These are phyloP conservation scores for Pichia sp. DNA, from an alignment of 1,139 yeast genomes.

Conservation along the genomic window DNA sequence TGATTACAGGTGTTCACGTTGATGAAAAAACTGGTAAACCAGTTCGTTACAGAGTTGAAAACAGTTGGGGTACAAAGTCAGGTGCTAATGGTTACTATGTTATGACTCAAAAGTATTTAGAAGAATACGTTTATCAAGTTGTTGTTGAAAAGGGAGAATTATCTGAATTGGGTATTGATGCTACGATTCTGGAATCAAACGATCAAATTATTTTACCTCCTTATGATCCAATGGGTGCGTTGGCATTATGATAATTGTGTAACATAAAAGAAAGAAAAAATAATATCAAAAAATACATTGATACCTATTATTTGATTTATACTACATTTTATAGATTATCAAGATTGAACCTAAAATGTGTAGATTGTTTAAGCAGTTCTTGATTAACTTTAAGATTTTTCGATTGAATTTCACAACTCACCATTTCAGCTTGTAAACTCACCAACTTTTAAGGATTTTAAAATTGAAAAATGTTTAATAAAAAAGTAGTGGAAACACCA, in stretches of 20 bases:
- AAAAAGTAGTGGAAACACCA: background rate
- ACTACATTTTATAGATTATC: too few species aligned
- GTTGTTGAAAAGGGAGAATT: constrained; percentile 51
- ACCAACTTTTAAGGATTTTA: too few species aligned
- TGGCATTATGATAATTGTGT: constrained; percentile 38
- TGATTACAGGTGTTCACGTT: constrained; percentile 59
- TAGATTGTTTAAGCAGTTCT: too few species aligned
- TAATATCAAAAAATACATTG: too few species aligned
- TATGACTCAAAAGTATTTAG: constrained; percentile 80
- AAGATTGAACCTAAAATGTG: too few species aligned
- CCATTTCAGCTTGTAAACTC: too few species aligned
- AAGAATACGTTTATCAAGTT: constrained; percentile 77
- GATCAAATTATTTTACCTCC: constrained; percentile 58
- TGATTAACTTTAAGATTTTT: too few species aligned
- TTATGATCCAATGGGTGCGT: constrained; percentile 85
- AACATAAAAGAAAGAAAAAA: too few species aligned
- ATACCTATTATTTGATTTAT: too few species aligned
- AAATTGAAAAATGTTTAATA: too few species aligned
- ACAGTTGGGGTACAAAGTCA: constrained; percentile 75
- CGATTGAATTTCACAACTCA: too few species aligned
- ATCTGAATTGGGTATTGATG: constrained; percentile 19
- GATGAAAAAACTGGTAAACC: constrained; percentile 47
- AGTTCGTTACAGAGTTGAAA: constrained; percentile 74
- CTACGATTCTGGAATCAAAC: constrained; percentile 41
- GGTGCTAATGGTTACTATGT: constrained; percentile 72